phyloP scores from a whole-genome alignment of 805 yeast genomes.

The Lachancea meyersii region DNA sequence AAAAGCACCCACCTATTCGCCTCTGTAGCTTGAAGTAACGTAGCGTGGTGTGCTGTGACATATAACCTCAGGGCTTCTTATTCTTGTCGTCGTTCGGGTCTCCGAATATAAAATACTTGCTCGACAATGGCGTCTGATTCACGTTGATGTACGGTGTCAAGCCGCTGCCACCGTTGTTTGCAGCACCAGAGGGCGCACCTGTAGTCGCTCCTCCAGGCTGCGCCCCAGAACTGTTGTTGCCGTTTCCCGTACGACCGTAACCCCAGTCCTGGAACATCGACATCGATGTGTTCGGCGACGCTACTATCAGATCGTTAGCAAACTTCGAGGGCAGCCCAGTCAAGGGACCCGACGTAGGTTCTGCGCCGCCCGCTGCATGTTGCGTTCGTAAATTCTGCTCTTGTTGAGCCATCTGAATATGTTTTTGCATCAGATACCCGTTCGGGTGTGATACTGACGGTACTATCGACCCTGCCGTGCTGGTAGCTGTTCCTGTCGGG shows the following conservation, averaged over 20 bases:
- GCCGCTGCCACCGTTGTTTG: constrained; percentile 24
- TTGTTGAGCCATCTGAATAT: constrained; percentile 18
- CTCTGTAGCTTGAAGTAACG: no score
- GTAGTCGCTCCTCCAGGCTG: background rate
- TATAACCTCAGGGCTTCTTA: background rate
- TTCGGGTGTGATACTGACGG: constrained; percentile 7
- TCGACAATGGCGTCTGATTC: constrained; percentile 26
- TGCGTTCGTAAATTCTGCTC: constrained; percentile 16
- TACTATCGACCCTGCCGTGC: constrained; percentile 18
- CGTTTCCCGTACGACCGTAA: constrained; percentile 2
- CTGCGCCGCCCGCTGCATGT: constrained; percentile 9
- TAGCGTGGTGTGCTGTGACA: no score
- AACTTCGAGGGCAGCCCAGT: constrained; percentile 31
- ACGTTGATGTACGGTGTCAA: constrained; percentile 29
- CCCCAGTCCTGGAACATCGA: constrained; percentile 34
- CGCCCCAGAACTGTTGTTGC: background rate
- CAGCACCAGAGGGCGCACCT: constrained; percentile 8
- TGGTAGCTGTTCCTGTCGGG: constrained; percentile 19
- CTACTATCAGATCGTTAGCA: constrained; percentile 31
- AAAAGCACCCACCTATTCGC: no score
- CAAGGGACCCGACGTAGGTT: constrained; percentile 17
- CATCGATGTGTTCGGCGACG: constrained; percentile 28
- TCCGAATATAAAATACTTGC: constrained; percentile 26
- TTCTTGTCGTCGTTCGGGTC: constrained; percentile 14
- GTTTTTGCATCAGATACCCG: constrained; percentile 20